Evolutionary conservation across 768 basidiomycete genomes (phyloP).

Genomic region (Phlebiopsis gigantea): DNA sequence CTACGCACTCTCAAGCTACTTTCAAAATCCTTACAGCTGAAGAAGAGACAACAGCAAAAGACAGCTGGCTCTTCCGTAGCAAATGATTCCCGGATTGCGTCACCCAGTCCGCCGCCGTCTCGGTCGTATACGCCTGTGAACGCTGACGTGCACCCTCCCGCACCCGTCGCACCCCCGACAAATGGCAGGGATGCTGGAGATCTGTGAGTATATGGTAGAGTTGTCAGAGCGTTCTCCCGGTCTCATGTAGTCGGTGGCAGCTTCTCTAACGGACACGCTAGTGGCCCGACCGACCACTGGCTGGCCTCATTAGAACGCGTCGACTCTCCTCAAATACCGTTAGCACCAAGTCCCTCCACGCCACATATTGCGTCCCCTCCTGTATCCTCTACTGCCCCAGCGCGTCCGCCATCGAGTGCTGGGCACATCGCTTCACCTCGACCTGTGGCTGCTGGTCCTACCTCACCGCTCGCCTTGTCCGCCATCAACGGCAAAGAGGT

Average conservation of each 20-base stretch:
- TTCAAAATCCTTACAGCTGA: slow-evolving; percentile 44
- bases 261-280: slow-evolving; percentile 32
- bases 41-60: slow-evolving; percentile 78
- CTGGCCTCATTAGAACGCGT: slow-evolving; percentile 51
- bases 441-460: not conserved
- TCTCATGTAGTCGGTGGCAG: slow-evolving; percentile 18
- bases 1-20: not conserved
- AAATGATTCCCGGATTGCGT: slow-evolving; percentile 32
- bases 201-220: slow-evolving; percentile 59
- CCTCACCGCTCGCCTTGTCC: slow-evolving; percentile 19
- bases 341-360: slow-evolving; percentile 30
- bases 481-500: slow-evolving; percentile 16
- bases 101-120: slow-evolving; percentile 42
- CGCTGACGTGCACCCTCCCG: slow-evolving; percentile 17
- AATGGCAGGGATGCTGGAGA: slow-evolving; percentile 37
- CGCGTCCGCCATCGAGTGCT: slow-evolving; percentile 8
- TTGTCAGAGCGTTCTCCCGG: slow-evolving; percentile 4
- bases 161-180: slow-evolving; percentile 9
- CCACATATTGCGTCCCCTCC: slow-evolving; percentile 19
- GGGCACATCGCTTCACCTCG: not conserved
- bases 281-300: slow-evolving; percentile 50
- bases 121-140: slow-evolving; percentile 28
- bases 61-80: slow-evolving; percentile 32
- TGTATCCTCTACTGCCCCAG: slow-evolving; percentile 12
- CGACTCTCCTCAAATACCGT: slow-evolving; percentile 22